Evolutionary conservation across 2,329 filamentous ascomycete species (phyloP), one percentile per base, ranked within the genome.

Genomic region (Nigrospora osmanthi): DNA sequence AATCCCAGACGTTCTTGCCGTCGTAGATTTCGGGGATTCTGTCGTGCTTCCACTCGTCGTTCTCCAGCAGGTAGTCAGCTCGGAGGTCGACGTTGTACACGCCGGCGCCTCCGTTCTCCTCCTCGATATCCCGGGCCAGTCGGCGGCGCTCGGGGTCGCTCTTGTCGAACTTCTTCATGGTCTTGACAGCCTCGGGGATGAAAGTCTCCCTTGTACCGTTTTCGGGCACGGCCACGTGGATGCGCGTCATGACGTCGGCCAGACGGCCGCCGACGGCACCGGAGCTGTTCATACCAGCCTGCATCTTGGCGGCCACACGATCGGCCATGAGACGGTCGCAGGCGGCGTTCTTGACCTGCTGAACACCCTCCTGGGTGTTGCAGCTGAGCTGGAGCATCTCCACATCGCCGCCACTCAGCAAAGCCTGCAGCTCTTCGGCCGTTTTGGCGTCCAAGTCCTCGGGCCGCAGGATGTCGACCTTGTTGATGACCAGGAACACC

Each of bases 1-100:
- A 98, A 68, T 98, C 93, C 70, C 91, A 93, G 47, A 98, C 87
- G 65, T 98, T 98, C 77, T 91, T 90, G 66, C 93, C 93, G 61
- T 97, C 83, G 66, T 90, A 86, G 40, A 96, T 76, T 68, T 98
- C 93, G 31, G 93, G 93, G 45, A 97, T 87, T 69, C 87, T 89
- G 71, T 98, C 94, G 63, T 95, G 80, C 66, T 95, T 95, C 93
- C 93, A 97, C 47, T 93, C 89, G 36, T 85, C 80, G 62, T 96
- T 81, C 52, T 86, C 88, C 51, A 97, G 81, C 14, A 89, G 69
- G 66, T 95, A 98, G 60, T 93, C 87, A 61, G 88, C 81, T 65
- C 88, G 86, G 59, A 97, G 77, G 61, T 98, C 89, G 57, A 96
- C 82, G 65, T 89, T 97, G 80, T 86, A 97, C 40, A 98, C 93